A percentile compares a stretch with the other conserved stretches of the same genome.
Conservation (phyloP, 148 eudicot genomes). For the Selenicereus undatus region DNA sequence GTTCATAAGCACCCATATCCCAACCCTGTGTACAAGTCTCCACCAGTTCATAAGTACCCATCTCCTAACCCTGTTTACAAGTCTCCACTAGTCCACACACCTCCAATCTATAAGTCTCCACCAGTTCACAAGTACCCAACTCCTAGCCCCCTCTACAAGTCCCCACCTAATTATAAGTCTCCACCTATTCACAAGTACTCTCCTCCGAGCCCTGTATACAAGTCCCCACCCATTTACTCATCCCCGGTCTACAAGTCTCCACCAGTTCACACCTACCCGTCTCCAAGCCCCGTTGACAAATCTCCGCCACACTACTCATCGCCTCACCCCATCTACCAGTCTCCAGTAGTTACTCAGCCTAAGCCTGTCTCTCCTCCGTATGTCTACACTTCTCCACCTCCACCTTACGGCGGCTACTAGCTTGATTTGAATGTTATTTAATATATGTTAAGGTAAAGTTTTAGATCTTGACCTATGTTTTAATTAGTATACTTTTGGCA, state of each 20-base stretch:
- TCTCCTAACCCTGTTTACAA: slow-evolving; percentile 13
- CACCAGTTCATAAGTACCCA: not conserved
- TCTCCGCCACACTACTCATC: slow-evolving; percentile 12
- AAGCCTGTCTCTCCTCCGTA: not conserved
- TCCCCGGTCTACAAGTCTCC: not conserved
- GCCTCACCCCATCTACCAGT: slow-evolving; percentile 12
- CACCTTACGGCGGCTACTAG: slow-evolving; percentile 22
- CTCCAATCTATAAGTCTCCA: not conserved
- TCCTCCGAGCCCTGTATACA: not conserved
- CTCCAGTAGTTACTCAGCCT: slow-evolving; percentile 20
- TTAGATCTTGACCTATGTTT: not conserved
- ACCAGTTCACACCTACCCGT: not conserved
- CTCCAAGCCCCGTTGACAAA: slow-evolving; percentile 16
- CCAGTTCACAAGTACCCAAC: not conserved
- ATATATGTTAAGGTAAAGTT: not conserved
- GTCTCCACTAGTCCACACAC: slow-evolving; percentile 19
- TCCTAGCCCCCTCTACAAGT: slow-evolving; percentile 14
- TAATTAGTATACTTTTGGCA: not conserved
- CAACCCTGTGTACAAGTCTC: not conserved
- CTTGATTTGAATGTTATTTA: not conserved
- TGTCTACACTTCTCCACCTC: slow-evolving; percentile 20
- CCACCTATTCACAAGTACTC: not conserved
- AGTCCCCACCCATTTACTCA: not conserved
- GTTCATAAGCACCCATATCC: not conserved
- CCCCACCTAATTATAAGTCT: not conserved